Percentiles rank a stretch among this genome's conserved stretches.
These are phyloP conservation scores for Huntiella omanensis DNA, from an alignment of 2,329 filamentous ascomycete genomes.

Conservation along the genomic window DNA sequence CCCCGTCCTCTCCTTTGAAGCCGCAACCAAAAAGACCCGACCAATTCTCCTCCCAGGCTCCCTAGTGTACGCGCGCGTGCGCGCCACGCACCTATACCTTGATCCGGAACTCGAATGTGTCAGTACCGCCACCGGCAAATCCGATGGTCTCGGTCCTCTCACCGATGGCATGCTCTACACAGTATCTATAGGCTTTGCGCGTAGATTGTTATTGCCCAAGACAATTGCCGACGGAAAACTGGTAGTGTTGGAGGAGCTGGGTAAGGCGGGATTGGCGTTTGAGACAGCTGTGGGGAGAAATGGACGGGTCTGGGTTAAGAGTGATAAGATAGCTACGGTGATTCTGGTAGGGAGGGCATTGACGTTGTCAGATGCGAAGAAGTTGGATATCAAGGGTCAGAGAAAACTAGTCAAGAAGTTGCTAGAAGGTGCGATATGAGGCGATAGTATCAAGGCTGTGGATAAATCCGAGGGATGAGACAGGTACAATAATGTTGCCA, in stretches of 20 bases:
- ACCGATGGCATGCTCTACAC: conserved; percentile 72
- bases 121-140: conserved; percentile 67
- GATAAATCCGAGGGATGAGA: too few species aligned
- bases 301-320: conserved; percentile 81
- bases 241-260: conserved; percentile 62
- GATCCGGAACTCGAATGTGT: conserved; percentile 85
- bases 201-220: conserved; percentile 51
- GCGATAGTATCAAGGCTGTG: too few species aligned
- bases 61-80: conserved; percentile 75
- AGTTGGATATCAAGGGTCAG: conserved; percentile 45
- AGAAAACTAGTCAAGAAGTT: conserved; percentile 49
- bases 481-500: too few species aligned
- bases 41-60: conserved; percentile 58
- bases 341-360: conserved; percentile 65
- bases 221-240: conserved; percentile 44
- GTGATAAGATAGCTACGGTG: conserved; percentile 51
- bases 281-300: conserved; percentile 90
- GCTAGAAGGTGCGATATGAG: conserved; percentile 1
- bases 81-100: conserved; percentile 60
- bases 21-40: conserved; percentile 77
- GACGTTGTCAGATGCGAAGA: conserved; percentile 53
- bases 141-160: conserved; percentile 71
- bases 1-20: conserved; percentile 81
- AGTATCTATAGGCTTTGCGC: conserved; percentile 64
- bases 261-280: conserved; percentile 58